Evolutionary conservation across 495 filamentous ascomycete species (phyloP).

Genomic region (Lophiotrema nucula): DNA sequence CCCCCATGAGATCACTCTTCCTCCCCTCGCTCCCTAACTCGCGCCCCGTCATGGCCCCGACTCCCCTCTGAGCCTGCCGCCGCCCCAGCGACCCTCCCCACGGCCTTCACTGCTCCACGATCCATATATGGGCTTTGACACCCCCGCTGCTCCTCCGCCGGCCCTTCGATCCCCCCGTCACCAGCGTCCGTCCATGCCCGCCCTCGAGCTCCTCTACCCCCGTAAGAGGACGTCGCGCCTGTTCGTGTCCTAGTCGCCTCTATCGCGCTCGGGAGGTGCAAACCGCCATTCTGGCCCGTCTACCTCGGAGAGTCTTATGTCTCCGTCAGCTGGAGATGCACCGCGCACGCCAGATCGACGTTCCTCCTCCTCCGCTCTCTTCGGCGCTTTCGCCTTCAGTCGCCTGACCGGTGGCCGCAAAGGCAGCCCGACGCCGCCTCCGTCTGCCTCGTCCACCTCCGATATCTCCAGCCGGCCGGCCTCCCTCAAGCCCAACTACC

Average conservation of each 20-base stretch:
- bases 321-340: slow-evolving; percentile 27
- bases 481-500: slow-evolving; percentile 4
- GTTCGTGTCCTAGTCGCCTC: neutral
- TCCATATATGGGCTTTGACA: neutral
- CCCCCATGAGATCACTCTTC: no score
- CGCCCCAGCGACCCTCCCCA: no score
- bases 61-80: no score
- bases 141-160: neutral
- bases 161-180: neutral
- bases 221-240: neutral
- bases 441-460: slow-evolving; percentile 14
- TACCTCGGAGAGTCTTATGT: slow-evolving; percentile 20
- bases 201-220: no score
- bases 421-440: slow-evolving; percentile 21
- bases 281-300: neutral
- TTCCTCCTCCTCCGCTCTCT: slow-evolving; percentile 30
- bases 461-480: slow-evolving; percentile 10
- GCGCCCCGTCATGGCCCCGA: no score
- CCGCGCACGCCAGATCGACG: slow-evolving; percentile 32
- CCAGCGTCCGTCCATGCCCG: neutral
- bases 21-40: no score
- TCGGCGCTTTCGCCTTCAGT: slow-evolving; percentile 32
- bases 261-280: neutral
- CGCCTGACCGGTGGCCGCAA: slow-evolving; percentile 25
- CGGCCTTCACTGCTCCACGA: no score